Evolutionary conservation across 2,329 filamentous ascomycete genomes (phyloP), one percentile per base, ranked within the genome.

Genomic region (Coniochaeta hoffmannii): DNA sequence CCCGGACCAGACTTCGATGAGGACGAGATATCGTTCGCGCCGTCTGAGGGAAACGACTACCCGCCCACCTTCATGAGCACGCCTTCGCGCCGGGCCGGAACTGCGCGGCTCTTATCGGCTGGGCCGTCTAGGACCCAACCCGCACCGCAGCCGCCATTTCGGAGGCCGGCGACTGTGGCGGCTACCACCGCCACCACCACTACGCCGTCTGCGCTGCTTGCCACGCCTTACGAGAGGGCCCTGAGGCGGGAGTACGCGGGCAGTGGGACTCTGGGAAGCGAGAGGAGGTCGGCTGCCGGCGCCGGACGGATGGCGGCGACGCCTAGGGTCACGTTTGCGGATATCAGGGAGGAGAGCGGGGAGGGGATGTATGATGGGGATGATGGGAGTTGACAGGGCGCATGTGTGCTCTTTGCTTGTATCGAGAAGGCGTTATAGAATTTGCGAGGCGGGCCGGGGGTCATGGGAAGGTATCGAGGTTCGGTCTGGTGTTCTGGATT

Each of bases 1-100:
- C 59, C 61, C 4, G 62, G 61, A 60, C 52, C 55, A n/a, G 61
- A 63, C 35, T 65, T 65, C 30, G 62, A 64, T 31, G 63, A 61
- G 12, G 61, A 62, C 7, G 57, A 59, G 5, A 34, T 51, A 11
- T 53, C 50, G 22, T 53, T 53, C 19, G 31, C 31, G 19, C 50
- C 50, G 2, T 24, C 50, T 19, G 24, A 30, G 55, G 17, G 35
- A 31, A 5, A 50, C 56, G 6, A 44, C n/a, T 60, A 64, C 19
- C 57, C 60, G 0, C 60, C 55, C 2, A 61, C 58, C 4, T 62
- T 62, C 24, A 64, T 65, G 62, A 63, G 60, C 56, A 65, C 63
- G 6, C 63, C 63, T 14, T 63, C 60, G 12, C 56, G 55, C 14
- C 55, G 61, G 50, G 60, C 58, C 15, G 60, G 61, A 10, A 56